Evolutionary conservation across 179 eudicot genomes (phyloP), one percentile per base, ranked within the genome.

Genomic region (Spinacia oleracea): DNA sequence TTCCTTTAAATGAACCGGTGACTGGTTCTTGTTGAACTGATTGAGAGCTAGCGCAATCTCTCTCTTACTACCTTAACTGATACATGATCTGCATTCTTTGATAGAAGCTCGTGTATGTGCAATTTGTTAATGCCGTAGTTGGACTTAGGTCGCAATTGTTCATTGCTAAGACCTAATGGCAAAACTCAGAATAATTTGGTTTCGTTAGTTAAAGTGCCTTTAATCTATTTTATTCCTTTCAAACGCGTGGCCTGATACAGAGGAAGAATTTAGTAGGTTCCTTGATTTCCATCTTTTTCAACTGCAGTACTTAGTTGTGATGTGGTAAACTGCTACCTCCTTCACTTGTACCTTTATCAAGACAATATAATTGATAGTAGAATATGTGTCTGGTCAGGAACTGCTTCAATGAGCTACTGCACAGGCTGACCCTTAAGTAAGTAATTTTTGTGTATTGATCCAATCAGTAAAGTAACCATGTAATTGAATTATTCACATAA

Each of bases 71-170:
- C 40, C 63, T 43, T 46, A 14, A 21, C 70, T 75, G 40, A 43
- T 65, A 38, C 48, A 51, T 8, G 65, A 23, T 20, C 14, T 51
- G 51, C 15, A 10, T 23, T 16, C n/a, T 64, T 64, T 68, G 38
- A 35, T 29, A 48, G 31, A 59, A 70, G 27, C 55, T 56, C 16
- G 7, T 55, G 62, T 12, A 43, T 48, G 6, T 77, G 32, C 38
- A 55, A 68, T 18, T 27, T 34, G 25, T 68, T 27, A 64, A 76
- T 25, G 34, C 38, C 55, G 45, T 68, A 76, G 63, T 56, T 48
- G 69, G 67, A 68, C 23, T 18, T 31, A 58, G 80, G 43, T 48
- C 45, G 55, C 67, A 58, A 45, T 69, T 43, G 59, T 31, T 40
- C 16, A 4, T 56, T 38, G 42, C 70, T 62, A 75, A 35, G 5